Conservation (phyloP, 2,329 filamentous ascomycete genomes). For the Tolypocladium endophyticum region DNA sequence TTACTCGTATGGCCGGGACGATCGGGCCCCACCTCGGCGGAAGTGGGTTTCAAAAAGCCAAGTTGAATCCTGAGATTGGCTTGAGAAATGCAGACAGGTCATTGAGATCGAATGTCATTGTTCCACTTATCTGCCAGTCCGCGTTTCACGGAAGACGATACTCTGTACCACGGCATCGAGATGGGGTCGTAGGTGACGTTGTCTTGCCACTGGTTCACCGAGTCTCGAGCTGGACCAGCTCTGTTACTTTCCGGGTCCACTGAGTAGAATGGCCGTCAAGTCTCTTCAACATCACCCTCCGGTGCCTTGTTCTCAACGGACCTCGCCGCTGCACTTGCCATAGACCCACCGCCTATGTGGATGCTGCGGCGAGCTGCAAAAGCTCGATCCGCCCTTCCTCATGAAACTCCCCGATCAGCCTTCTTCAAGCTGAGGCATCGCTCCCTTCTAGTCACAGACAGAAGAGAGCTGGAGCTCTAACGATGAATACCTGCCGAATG, state of each 20-base stretch:
- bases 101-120: neutral
- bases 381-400: neutral
- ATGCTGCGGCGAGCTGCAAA: neutral
- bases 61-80: neutral
- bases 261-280: neutral
- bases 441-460: neutral
- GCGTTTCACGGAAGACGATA: neutral
- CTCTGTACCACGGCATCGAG: neutral
- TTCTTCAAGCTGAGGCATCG: no score
- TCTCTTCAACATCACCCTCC: neutral
- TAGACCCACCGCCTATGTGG: neutral
- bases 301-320: neutral
- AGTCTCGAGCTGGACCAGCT: neutral
- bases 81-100: neutral
- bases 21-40: constrained; percentile 1
- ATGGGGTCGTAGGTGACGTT: neutral
- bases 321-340: neutral
- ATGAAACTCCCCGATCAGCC: neutral
- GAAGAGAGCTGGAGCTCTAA: neutral
- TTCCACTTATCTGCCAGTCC: neutral
- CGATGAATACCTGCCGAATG: no score
- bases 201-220: neutral
- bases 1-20: no score
- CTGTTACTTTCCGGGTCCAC: neutral
- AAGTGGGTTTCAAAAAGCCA: neutral